Base-by-base conservation (phyloP, 2,329 filamentous ascomycete genomes). In the Sporothrix pseudoabietina region DNA sequence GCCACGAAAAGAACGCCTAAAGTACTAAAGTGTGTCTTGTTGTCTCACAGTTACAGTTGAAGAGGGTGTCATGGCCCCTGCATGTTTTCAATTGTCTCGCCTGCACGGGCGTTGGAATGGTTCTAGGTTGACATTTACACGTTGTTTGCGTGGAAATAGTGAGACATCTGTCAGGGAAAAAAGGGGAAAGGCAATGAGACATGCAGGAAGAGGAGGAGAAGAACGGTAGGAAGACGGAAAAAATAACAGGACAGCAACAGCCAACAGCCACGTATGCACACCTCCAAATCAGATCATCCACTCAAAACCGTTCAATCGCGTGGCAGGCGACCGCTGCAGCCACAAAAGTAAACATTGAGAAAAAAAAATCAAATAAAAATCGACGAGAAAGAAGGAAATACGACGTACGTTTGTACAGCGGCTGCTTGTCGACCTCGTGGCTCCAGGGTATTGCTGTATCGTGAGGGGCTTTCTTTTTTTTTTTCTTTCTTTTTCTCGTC, bases 51-150 rank as follows among this genome's bases (percentile, higher is more conserved):
- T 14, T 12, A 14, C 14, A 12, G 44, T 49, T 49, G 44, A 49
- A 5, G 10, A 49, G 44, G 44, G 44, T 49, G 44, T 14, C 12
- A 49, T 49, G 12, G 44, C 44, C 44, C 44, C 54, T 57, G 54
- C 54, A 57, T 44, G 59, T 65, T 66, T 30, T 44, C 39, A 47
- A 66, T 30, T 66, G 61, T 66, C 61, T 66, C 26, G 61, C 61
- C 39, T 66, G n/a, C 39, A 6, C 61, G 12, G 22, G 9, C n/a
- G 6, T n/a, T n/a, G 7, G 35, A 47, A 65, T 8, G 39, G 61
- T 66, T 65, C 61, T 30, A 22, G 61, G 39, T 22, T 22, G 4
- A 30, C 39, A 47, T 12, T 22, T 12, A n/a, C 52, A 55, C 26
- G 52, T 26, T 26, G 52, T n/a, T 4, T 26, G 26, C 2, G 30